phyloP scores from a whole-genome alignment of 1,284 basidiomycete species.

The Ustilago vetiveriae region DNA sequence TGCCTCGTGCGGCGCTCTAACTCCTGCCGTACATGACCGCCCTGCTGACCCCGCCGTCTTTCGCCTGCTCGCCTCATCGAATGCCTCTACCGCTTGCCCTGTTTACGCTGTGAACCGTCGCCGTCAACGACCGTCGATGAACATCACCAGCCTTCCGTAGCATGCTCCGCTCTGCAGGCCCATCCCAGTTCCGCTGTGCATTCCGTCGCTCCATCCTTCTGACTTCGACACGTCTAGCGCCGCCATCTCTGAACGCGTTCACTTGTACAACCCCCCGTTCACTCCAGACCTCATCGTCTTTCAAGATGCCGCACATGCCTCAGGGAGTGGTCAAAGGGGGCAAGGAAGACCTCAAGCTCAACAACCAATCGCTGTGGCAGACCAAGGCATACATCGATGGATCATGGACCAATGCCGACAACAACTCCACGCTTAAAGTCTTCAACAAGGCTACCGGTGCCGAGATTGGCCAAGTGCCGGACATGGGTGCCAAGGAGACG shows the following conservation, averaged over 20 bases:
- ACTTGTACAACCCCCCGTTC: neutral
- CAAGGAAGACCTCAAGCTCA: constrained; percentile 60
- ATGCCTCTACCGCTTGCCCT: no score
- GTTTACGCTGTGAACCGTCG: no score
- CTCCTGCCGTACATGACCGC: neutral
- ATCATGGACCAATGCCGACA: constrained; percentile 53
- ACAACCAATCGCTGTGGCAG: constrained; percentile 51
- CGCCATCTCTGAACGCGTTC: neutral
- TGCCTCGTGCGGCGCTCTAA: no score
- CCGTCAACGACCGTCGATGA: no score
- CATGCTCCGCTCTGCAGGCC: constrained; percentile 38
- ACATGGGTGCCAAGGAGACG: constrained; percentile 58
- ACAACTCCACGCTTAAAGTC: constrained; percentile 56
- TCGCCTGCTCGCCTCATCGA: no score
- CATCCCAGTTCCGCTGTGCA: constrained; percentile 14
- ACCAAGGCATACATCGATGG: constrained; percentile 62
- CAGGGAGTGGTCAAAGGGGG: constrained; percentile 62
- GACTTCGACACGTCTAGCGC: constrained; percentile 1
- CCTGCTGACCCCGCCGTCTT: neutral
- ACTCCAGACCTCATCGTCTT: constrained; percentile 13
- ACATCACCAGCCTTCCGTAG: constrained; percentile 12
- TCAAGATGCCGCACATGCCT: constrained; percentile 63
- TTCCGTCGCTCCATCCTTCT: constrained; percentile 9
- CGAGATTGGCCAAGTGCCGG: constrained; percentile 59
- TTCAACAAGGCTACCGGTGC: constrained; percentile 65